Evolutionary conservation across 768 basidiomycete genomes (phyloP).

Genomic region (Hericium alpestre): DNA sequence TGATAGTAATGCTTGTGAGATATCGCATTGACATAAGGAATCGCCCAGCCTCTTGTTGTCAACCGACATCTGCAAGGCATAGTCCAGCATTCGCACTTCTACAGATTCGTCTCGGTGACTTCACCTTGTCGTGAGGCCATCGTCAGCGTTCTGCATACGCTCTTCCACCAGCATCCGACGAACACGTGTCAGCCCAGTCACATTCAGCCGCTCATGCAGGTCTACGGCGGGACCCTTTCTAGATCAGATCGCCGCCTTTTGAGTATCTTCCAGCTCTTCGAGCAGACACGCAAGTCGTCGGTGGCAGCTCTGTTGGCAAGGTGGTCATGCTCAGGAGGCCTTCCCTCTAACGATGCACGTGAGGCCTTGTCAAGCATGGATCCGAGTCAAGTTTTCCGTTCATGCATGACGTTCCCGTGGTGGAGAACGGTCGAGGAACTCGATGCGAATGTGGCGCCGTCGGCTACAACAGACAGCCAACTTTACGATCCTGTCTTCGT

Average conservation of each 20-base stretch:
- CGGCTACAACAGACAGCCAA: slow-evolving; percentile 23
- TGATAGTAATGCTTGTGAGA: neutral
- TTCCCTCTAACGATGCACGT: slow-evolving; percentile 35
- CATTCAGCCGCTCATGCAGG: slow-evolving; percentile 59
- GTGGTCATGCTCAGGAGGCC: slow-evolving; percentile 28
- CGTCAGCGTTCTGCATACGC: slow-evolving; percentile 43
- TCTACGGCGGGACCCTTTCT: slow-evolving; percentile 71
- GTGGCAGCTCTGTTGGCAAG: slow-evolving; percentile 47
- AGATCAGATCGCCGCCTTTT: slow-evolving; percentile 55
- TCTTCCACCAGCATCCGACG: slow-evolving; percentile 68
- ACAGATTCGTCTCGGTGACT: slow-evolving; percentile 28
- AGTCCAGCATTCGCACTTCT: slow-evolving; percentile 59
- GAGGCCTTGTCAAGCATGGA: slow-evolving; percentile 68
- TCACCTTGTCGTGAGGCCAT: slow-evolving; percentile 33
- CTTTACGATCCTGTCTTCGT: slow-evolving; percentile 80
- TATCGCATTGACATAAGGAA: neutral
- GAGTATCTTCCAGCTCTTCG: slow-evolving; percentile 71
- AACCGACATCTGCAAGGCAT: slow-evolving; percentile 71
- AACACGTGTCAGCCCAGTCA: slow-evolving; percentile 84
- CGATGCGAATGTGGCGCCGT: slow-evolving; percentile 12
- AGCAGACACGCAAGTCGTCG: slow-evolving; percentile 55
- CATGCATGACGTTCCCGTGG: slow-evolving; percentile 60
- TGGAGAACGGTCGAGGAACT: slow-evolving; percentile 44
- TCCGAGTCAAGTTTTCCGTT: slow-evolving; percentile 53
- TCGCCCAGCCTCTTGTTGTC: slow-evolving; percentile 49